Percentiles rank a stretch among this genome's conserved stretches.
Evolutionary conservation across 306 rosid genomes (phyloP).

Genomic region (Cercis canadensis): DNA sequence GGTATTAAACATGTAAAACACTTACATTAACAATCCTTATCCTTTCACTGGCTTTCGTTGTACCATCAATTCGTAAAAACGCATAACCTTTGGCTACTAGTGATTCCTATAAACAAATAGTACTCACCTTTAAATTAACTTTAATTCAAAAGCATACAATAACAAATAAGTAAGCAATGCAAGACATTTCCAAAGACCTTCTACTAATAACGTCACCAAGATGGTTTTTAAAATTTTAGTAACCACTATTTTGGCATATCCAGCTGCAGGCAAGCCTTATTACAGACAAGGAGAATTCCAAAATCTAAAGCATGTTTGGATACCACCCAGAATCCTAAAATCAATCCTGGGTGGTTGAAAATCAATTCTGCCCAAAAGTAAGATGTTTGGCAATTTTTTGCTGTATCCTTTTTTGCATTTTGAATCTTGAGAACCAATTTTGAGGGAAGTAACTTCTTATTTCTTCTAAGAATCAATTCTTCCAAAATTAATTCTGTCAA

Average conservation of each 20-base stretch:
- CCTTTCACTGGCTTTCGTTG: conserved; percentile 84
- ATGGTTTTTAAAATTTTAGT: background rate
- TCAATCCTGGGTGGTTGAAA: no score
- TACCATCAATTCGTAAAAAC: conserved; percentile 87
- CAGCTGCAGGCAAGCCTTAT: background rate
- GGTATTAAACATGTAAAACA: conserved; percentile 15
- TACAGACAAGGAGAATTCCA: background rate
- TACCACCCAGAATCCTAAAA: no score
- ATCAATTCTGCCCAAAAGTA: no score
- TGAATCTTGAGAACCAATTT: no score
- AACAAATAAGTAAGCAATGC: no score
- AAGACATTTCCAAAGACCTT: no score
- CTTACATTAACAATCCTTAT: conserved; percentile 79
- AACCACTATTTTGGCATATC: conserved; percentile 2
- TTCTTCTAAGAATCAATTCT: no score
- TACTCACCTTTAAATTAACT: conserved; percentile 13
- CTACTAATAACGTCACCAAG: no score
- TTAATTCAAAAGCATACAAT: conserved; percentile 2
- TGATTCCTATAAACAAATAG: conserved; percentile 58
- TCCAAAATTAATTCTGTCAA: no score
- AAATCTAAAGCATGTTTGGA: background rate
- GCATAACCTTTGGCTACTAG: conserved; percentile 60
- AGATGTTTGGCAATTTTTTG: no score
- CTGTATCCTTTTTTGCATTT: no score
- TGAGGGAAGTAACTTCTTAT: no score